These are phyloP conservation scores for Zizania palustris DNA, from an alignment of 202 grass and related monocot genomes.

Conservation along the genomic window DNA sequence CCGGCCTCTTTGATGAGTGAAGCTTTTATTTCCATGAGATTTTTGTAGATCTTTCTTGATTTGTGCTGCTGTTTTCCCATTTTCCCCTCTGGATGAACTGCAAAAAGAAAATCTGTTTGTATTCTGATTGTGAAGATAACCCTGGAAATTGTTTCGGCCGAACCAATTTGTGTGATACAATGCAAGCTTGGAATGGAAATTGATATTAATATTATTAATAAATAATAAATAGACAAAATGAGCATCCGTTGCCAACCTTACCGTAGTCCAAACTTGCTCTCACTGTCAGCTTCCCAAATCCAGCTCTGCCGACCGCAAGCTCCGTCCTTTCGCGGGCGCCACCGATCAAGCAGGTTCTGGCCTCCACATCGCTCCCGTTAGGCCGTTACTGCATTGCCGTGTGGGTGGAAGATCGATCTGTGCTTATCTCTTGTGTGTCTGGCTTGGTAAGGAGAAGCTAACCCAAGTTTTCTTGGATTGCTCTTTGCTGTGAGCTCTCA, in stretches of 20 bases:
- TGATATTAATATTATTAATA: neutral
- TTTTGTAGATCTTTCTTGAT: neutral
- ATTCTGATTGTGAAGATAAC: neutral
- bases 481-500: neutral
- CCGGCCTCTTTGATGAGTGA: neutral
- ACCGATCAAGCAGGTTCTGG: neutral
- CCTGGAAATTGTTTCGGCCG: neutral
- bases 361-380: neutral
- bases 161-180: neutral
- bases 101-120: neutral
- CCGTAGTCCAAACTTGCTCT: too few relatives aligned
- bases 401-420: neutral
- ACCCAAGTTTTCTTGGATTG: neutral
- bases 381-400: neutral
- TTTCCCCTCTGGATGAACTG: neutral
- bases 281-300: slow-evolving; percentile 10
- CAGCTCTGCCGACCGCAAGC: neutral
- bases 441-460: neutral
- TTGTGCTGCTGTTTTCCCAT: neutral
- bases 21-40: neutral
- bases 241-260: neutral
- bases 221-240: neutral
- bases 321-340: neutral
- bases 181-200: neutral
- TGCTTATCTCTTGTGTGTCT: neutral